Evolutionary conservation across 2,329 filamentous ascomycete species (phyloP).

Genomic region (Dactylella cylindrospora): DNA sequence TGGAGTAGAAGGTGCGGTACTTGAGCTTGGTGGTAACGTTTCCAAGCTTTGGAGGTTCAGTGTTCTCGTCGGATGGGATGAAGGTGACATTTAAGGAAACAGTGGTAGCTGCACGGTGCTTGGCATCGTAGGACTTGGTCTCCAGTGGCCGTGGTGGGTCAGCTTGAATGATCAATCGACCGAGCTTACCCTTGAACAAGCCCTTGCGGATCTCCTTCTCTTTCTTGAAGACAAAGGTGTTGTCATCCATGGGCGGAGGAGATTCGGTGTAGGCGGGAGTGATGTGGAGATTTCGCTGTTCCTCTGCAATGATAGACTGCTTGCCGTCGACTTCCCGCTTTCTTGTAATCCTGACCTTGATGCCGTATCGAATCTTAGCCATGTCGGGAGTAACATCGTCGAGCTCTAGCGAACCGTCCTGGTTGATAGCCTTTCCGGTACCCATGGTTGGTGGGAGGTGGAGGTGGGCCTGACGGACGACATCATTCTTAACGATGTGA

Average conservation of each 20-base stretch:
- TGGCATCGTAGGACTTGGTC: slow-evolving; percentile 51
- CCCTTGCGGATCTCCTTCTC: slow-evolving; percentile 65
- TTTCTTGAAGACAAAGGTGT: slow-evolving; percentile 59
- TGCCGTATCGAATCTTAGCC: slow-evolving; percentile 62
- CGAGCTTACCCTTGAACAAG: slow-evolving; percentile 61
- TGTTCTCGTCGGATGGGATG: slow-evolving; percentile 29
- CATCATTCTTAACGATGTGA: slow-evolving; percentile 58
- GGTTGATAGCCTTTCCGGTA: slow-evolving; percentile 59
- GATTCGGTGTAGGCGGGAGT: slow-evolving; percentile 63
- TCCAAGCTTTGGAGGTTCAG: slow-evolving; percentile 46
- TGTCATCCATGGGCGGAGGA: slow-evolving; percentile 59
- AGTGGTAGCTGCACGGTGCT: slow-evolving; percentile 57
- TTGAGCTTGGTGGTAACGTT: slow-evolving; percentile 46
- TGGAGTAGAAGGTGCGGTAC: slow-evolving; percentile 47
- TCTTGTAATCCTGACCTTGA: slow-evolving; percentile 57
- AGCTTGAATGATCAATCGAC: slow-evolving; percentile 61
- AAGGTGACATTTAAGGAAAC: slow-evolving; percentile 47
- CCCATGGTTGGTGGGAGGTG: slow-evolving; percentile 65
- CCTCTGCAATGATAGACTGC: slow-evolving; percentile 56
- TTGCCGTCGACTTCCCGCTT: slow-evolving; percentile 52
- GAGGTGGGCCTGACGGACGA: slow-evolving; percentile 61
- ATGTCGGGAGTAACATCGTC: slow-evolving; percentile 67
- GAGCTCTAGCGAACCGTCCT: slow-evolving; percentile 56
- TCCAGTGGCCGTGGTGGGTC: slow-evolving; percentile 62
- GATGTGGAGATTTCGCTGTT: slow-evolving; percentile 61